A percentile compares a stretch with the other conserved stretches of the same genome.
Conservation (phyloP, 352 stramenopile genomes). For the Phytophthora citricola region DNA sequence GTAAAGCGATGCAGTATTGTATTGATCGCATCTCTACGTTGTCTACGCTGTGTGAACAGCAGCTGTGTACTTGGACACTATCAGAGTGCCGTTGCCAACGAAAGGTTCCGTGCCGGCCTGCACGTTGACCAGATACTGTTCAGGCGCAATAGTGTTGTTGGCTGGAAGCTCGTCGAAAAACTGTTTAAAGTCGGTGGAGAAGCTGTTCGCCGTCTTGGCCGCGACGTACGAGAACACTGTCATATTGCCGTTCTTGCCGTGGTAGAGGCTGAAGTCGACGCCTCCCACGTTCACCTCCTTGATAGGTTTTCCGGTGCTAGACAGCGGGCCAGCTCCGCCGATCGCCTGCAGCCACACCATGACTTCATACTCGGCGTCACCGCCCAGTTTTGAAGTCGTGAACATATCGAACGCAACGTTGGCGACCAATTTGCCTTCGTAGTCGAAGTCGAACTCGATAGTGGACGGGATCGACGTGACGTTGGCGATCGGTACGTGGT, state of each 20-base stretch:
- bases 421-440: slow-evolving; percentile 14
- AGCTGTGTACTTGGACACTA: not conserved
- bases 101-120: not conserved
- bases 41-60: not conserved
- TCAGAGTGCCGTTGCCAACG: not conserved
- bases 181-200: not conserved
- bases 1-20: no score
- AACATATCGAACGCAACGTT: slow-evolving; percentile 44
- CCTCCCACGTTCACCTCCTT: slow-evolving; percentile 10
- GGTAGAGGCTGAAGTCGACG: not conserved
- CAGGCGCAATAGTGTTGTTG: not conserved
- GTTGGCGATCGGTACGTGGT: slow-evolving; percentile 21
- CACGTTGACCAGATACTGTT: not conserved
- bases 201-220: not conserved
- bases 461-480: slow-evolving; percentile 41
- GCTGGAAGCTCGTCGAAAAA: not conserved
- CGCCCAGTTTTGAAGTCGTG: slow-evolving; percentile 30
- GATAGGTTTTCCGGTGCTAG: slow-evolving; percentile 9
- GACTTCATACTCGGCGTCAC: slow-evolving; percentile 4
- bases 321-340: slow-evolving; percentile 1
- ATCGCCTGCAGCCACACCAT: not conserved
- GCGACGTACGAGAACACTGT: not conserved
- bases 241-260: not conserved
- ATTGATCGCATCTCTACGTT: no score
- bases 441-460: slow-evolving; percentile 38